A percentile compares a stretch with the other conserved stretches of the same genome.
phyloP scores from a whole-genome alignment of 768 basidiomycete genomes.

The Butyriboletus loyo region DNA sequence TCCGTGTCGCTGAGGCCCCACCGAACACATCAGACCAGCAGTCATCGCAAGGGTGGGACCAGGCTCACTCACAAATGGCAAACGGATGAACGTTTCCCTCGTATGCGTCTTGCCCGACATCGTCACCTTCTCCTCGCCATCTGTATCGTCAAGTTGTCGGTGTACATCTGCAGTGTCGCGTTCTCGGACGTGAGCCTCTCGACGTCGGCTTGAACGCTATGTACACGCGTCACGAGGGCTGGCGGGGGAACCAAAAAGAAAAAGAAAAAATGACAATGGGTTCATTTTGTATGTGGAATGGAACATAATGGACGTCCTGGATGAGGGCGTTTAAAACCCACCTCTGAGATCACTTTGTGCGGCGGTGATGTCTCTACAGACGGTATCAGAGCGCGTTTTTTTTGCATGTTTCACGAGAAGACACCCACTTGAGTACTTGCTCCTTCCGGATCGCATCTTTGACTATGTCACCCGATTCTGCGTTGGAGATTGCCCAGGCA shows the following conservation, averaged over 20 bases:
- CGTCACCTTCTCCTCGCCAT: conserved; percentile 73
- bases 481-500: conserved; percentile 48
- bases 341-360: conserved; percentile 77
- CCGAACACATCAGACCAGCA: not conserved
- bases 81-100: not conserved
- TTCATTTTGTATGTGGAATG: not conserved
- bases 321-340: conserved; percentile 31
- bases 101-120: not conserved
- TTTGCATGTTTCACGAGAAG: not conserved
- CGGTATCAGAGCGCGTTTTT: not conserved
- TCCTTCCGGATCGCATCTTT: conserved; percentile 79
- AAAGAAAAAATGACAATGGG: not conserved
- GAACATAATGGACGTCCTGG: not conserved
- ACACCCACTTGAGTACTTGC: conserved; percentile 67
- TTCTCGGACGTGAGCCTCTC: conserved; percentile 79
- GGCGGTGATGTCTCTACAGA: conserved; percentile 64
- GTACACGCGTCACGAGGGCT: conserved; percentile 69
- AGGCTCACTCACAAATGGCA: conserved; percentile 8
- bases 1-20: not conserved
- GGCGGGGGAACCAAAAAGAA: not conserved
- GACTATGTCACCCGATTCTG: conserved; percentile 58
- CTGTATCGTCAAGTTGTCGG: conserved; percentile 84
- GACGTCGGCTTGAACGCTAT: conserved; percentile 71
- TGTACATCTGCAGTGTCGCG: conserved; percentile 82
- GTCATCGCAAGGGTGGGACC: not conserved